These are phyloP conservation scores for Xerocomellus chrysenteron DNA, from an alignment of 768 basidiomycete species.

Conservation along the genomic window DNA sequence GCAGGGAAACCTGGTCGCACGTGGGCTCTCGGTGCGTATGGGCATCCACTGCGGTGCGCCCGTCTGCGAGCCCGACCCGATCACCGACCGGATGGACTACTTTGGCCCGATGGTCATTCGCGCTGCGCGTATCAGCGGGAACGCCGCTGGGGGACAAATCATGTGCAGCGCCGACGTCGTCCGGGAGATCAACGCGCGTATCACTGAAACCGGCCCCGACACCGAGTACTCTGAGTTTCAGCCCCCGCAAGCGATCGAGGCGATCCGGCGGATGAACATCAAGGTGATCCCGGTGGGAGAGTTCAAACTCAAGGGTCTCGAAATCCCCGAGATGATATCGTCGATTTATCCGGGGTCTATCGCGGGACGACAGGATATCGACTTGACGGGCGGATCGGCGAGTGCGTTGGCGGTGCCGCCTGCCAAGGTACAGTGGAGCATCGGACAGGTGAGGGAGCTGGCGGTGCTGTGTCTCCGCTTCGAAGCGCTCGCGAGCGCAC, in stretches of 20 bases:
- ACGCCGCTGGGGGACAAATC: conserved; percentile 90
- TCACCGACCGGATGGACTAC: conserved; percentile 96
- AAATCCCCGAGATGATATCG: conserved; percentile 86
- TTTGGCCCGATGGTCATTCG: conserved; percentile 97
- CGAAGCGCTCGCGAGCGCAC: conserved; percentile 67
- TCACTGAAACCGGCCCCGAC: conserved; percentile 52
- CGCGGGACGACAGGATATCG: conserved; percentile 65
- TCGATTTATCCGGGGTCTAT: conserved; percentile 77
- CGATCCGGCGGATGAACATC: conserved; percentile 70
- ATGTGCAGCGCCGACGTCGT: conserved; percentile 87
- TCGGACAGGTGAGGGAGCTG: conserved; percentile 74
- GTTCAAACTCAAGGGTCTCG: conserved; percentile 90
- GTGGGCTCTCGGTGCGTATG: conserved; percentile 95
- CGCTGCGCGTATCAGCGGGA: conserved; percentile 77
- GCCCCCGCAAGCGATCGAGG: conserved; percentile 63
- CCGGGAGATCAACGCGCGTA: conserved; percentile 68
- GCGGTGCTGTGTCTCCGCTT: conserved; percentile 73
- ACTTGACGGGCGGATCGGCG: conserved; percentile 30
- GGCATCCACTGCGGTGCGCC: conserved; percentile 93
- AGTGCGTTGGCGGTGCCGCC: conserved; percentile 6
- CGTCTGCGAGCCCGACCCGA: conserved; percentile 86
- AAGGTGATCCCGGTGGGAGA: conserved; percentile 79
- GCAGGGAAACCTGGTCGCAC: conserved; percentile 66
- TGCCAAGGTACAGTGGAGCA: conserved; percentile 59
- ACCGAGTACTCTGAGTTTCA: conserved; percentile 62